These are phyloP conservation scores for Carex littledalei DNA, from an alignment of 176 grass and related monocot species.

Conservation along the genomic window DNA sequence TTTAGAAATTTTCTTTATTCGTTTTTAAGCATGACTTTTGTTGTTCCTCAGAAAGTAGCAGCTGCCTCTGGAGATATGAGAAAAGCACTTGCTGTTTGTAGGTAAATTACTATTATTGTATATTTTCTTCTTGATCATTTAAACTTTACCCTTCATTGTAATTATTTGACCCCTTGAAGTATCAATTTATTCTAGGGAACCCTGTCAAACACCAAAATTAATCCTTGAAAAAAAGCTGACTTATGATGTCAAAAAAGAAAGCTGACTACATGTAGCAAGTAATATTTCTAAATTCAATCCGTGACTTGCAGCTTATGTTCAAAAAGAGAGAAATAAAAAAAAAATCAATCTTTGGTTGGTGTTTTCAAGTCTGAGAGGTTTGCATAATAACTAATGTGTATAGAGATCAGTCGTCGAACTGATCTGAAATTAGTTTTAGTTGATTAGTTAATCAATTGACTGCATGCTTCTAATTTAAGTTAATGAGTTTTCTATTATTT, in stretches of 20 bases:
- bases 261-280: not conserved
- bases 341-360: not conserved
- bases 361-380: not conserved
- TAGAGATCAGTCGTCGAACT: not conserved
- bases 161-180: not conserved
- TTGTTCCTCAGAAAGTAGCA: constrained; percentile 63
- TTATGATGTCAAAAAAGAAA: constrained; percentile 3
- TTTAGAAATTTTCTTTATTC: not conserved
- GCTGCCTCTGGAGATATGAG: constrained; percentile 95
- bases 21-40: not conserved
- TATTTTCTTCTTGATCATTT: not conserved
- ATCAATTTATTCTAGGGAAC: not conserved
- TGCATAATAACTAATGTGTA: not conserved
- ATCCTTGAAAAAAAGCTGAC: not conserved
- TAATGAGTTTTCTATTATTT: not conserved
- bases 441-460: not conserved
- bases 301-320: not conserved
- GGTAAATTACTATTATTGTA: constrained; percentile 44
- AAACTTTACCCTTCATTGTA: not conserved
- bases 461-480: not conserved
- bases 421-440: not conserved
- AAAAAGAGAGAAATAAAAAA: not conserved
- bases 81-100: constrained; percentile 84
- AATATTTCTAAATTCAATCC: not conserved
- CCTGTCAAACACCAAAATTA: not conserved